phyloP scores from a whole-genome alignment of 2,329 filamentous ascomycete genomes.

The Aspergillus viridinutans region DNA sequence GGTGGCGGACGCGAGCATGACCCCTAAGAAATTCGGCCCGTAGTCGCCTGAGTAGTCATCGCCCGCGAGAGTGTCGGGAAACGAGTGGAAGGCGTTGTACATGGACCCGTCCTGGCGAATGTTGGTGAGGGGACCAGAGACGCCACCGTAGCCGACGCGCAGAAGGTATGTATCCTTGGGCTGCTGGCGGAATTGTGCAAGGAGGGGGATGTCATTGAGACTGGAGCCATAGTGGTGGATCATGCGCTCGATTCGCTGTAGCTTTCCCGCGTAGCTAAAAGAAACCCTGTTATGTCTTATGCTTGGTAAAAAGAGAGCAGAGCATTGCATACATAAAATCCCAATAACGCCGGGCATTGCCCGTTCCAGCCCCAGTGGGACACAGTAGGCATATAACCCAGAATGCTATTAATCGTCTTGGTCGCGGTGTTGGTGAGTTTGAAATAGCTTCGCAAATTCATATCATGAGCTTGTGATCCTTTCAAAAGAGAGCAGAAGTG shows the following conservation, averaged over 20 bases:
- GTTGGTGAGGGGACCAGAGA: slow-evolving; percentile 51
- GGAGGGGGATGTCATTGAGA: slow-evolving; percentile 54
- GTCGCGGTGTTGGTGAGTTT: slow-evolving; percentile 41
- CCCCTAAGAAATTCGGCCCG: slow-evolving; percentile 52
- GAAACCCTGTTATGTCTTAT: neutral
- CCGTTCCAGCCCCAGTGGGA: slow-evolving; percentile 62
- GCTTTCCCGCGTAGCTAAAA: slow-evolving; percentile 38
- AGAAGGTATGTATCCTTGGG: slow-evolving; percentile 42
- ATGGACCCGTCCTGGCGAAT: slow-evolving; percentile 54
- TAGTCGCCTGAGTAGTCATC: slow-evolving; percentile 57
- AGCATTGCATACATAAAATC: slow-evolving; percentile 43
- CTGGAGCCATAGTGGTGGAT: slow-evolving; percentile 60
- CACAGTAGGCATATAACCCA: slow-evolving; percentile 55
- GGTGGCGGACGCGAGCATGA: slow-evolving; percentile 48
- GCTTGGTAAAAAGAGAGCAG: neutral
- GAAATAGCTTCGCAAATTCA: slow-evolving; percentile 40
- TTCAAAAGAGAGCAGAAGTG: neutral
- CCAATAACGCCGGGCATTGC: slow-evolving; percentile 59
- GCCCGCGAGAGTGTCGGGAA: slow-evolving; percentile 53
- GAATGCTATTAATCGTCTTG: slow-evolving; percentile 54
- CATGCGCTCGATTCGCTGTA: slow-evolving; percentile 44
- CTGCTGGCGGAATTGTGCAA: slow-evolving; percentile 46
- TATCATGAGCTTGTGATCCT: too few relatives aligned
- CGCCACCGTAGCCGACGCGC: slow-evolving; percentile 53
- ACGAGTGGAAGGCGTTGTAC: slow-evolving; percentile 55